Evolutionary conservation across 768 basidiomycete genomes (phyloP).

Genomic region (Hypholoma fasciculare): DNA sequence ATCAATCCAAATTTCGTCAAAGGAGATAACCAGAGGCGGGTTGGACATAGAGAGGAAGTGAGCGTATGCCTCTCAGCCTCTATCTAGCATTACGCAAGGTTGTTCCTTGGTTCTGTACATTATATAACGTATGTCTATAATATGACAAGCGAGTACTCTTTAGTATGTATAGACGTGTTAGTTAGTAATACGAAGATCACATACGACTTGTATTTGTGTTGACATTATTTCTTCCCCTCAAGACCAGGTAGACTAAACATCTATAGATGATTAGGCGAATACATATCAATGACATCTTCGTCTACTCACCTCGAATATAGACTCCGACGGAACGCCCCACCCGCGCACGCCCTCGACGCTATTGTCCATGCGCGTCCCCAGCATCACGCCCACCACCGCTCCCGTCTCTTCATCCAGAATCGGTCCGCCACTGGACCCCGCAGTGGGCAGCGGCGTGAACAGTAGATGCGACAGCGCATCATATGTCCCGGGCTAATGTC

Average conservation of each 20-base stretch:
- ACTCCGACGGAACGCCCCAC: slow-evolving; percentile 64
- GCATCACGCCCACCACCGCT: slow-evolving; percentile 63
- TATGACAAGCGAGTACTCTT: too few species aligned
- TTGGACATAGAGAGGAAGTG: too few species aligned
- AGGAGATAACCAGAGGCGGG: too few species aligned
- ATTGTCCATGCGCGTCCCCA: slow-evolving; percentile 60
- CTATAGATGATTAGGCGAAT: slow-evolving; percentile 23
- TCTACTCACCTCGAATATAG: slow-evolving; percentile 55
- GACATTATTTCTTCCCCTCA: slow-evolving; percentile 27
- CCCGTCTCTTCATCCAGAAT: slow-evolving; percentile 62
- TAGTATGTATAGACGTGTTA: too few species aligned
- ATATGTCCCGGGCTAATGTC: slow-evolving; percentile 64
- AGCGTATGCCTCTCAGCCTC: too few species aligned
- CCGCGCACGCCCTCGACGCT: slow-evolving; percentile 54
- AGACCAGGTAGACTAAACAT: slow-evolving; percentile 58
- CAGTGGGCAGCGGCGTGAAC: slow-evolving; percentile 53
- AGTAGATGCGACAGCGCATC: slow-evolving; percentile 59
- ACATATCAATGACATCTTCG: not conserved
- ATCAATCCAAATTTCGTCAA: too few species aligned
- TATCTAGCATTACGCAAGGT: too few species aligned
- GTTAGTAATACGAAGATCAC: too few species aligned
- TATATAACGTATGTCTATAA: too few species aligned
- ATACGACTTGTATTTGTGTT: not conserved
- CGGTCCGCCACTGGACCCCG: slow-evolving; percentile 72
- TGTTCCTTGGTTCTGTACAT: too few species aligned